Evolutionary conservation across 148 eudicot genomes (phyloP).

Genomic region (Rhododendron henanense): DNA sequence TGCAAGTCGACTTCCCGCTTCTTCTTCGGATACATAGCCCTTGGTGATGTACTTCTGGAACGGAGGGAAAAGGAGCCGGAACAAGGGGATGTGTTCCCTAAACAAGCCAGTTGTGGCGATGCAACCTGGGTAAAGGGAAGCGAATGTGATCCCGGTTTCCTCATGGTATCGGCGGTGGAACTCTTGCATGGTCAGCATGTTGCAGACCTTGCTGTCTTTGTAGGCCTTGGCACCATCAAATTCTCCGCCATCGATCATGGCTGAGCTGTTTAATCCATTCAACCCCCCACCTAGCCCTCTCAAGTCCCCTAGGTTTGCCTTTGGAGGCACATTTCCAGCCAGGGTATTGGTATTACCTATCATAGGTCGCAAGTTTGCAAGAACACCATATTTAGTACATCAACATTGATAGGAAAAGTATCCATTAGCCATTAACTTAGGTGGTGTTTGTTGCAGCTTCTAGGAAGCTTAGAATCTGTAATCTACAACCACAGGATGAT

Average conservation of each 20-base stretch:
- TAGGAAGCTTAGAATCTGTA: neutral
- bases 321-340: slow-evolving; percentile 98
- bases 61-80: slow-evolving; percentile 84
- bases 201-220: slow-evolving; percentile 98
- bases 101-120: slow-evolving; percentile 91
- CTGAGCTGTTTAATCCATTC: slow-evolving; percentile 62
- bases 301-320: slow-evolving; percentile 87
- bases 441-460: neutral
- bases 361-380: neutral
- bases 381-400: neutral
- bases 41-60: slow-evolving; percentile 94
- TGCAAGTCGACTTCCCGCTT: slow-evolving; percentile 83
- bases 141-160: slow-evolving; percentile 78
- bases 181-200: slow-evolving; percentile 98
- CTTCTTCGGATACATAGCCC: slow-evolving; percentile 91
- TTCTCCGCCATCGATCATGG: slow-evolving; percentile 92
- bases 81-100: slow-evolving; percentile 79
- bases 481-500: neutral
- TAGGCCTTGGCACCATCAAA: slow-evolving; percentile 99
- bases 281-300: slow-evolving; percentile 81
- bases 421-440: neutral
- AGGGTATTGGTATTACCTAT: slow-evolving; percentile 89
- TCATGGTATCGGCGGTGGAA: slow-evolving; percentile 82
- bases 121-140: slow-evolving; percentile 96
- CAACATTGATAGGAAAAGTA: neutral